These are phyloP conservation scores for Spergularia bocconei DNA, from an alignment of 148 eudicot species.

Conservation along the genomic window DNA sequence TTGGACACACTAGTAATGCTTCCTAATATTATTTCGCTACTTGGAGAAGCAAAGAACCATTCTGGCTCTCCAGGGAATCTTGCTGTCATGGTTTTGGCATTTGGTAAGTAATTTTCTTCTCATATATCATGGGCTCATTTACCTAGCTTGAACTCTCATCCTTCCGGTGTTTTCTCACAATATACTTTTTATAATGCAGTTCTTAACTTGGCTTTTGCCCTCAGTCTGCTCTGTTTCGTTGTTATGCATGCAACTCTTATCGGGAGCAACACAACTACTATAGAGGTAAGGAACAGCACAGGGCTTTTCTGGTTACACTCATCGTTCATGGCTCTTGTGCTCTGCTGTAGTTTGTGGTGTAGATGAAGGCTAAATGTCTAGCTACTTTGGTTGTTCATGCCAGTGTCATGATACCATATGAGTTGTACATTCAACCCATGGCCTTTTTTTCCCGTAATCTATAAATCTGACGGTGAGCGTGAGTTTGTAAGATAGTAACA, in stretches of 20 bases:
- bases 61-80: slow-evolving; percentile 61
- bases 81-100: slow-evolving; percentile 74
- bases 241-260: slow-evolving; percentile 79
- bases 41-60: slow-evolving; percentile 51
- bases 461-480: background rate
- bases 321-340: background rate
- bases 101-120: slow-evolving; percentile 43
- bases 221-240: slow-evolving; percentile 83
- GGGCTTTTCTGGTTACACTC: background rate
- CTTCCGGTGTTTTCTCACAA: slow-evolving; percentile 42
- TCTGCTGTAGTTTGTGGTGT: background rate
- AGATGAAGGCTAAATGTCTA: background rate
- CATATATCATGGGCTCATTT: slow-evolving; percentile 6
- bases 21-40: slow-evolving; percentile 60
- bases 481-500: background rate
- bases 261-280: slow-evolving; percentile 81
- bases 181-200: slow-evolving; percentile 75
- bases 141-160: slow-evolving; percentile 30
- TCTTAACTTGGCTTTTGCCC: slow-evolving; percentile 79
- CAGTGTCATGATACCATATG: too few species aligned
- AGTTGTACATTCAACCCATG: too few species aligned
- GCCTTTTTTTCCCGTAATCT: too few species aligned
- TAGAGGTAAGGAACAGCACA: slow-evolving; percentile 53
- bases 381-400: background rate
- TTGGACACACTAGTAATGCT: slow-evolving; percentile 69